phyloP scores from a whole-genome alignment of 1,284 basidiomycete species.

The Cutaneotrichosporon daszewskae region DNA sequence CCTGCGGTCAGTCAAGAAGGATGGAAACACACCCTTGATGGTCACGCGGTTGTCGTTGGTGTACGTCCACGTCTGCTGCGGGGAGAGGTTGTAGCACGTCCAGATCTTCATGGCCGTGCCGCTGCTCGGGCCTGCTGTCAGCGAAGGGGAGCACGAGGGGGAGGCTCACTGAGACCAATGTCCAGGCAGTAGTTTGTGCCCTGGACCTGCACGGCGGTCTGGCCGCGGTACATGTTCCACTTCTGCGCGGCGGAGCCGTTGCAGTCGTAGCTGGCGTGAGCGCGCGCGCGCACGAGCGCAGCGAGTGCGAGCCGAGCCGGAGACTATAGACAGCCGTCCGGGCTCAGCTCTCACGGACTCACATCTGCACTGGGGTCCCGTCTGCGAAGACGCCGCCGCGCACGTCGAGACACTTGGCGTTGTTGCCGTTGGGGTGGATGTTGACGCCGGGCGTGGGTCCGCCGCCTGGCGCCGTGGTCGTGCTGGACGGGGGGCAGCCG shows the following conservation, averaged over 20 bases:
- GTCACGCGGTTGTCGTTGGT: constrained; percentile 11
- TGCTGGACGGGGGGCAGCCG: constrained; percentile 7
- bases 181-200: constrained; percentile 30
- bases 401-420: constrained; percentile 29
- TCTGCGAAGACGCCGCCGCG: constrained; percentile 2
- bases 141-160: too few species aligned
- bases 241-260: constrained; percentile 17
- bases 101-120: constrained; percentile 15
- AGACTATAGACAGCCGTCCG: too few species aligned
- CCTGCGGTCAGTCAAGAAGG: constrained; percentile 10
- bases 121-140: constrained; percentile 3
- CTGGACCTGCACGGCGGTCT: constrained; percentile 1
- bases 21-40: too few species aligned
- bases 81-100: constrained; percentile 17
- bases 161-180: constrained; percentile 5
- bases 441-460: constrained; percentile 19
- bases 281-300: too few species aligned
- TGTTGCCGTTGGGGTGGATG: constrained; percentile 31
- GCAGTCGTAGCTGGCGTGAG: constrained; percentile 16
- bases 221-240: constrained; percentile 4
- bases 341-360: too few species aligned
- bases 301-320: too few species aligned
- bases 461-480: constrained; percentile 8
- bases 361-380: constrained; percentile 15
- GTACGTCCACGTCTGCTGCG: constrained; percentile 22